These are phyloP conservation scores for Lasiodiplodia hormozganensis DNA, from an alignment of 2,329 filamentous ascomycete species.

Conservation along the genomic window DNA sequence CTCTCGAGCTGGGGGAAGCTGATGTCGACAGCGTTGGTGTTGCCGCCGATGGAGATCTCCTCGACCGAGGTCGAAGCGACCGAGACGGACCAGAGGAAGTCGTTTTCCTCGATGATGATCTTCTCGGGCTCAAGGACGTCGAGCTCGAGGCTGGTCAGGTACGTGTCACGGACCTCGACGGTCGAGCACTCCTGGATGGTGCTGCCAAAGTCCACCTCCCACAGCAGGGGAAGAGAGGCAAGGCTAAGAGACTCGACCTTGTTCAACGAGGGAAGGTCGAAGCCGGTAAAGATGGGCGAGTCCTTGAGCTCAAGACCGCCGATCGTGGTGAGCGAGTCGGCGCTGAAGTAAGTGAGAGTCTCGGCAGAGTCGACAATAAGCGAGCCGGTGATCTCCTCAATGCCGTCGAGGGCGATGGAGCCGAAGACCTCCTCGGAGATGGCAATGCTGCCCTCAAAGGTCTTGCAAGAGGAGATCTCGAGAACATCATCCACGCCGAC, in stretches of 20 bases:
- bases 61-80: constrained; percentile 17
- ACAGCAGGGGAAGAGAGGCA: constrained; percentile 24
- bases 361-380: constrained; percentile 13
- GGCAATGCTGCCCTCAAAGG: constrained; percentile 16
- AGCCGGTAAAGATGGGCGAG: not conserved
- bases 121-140: constrained; percentile 12
- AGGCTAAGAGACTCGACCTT: constrained; percentile 17
- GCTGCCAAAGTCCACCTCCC: constrained; percentile 22
- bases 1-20: constrained; percentile 22
- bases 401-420: constrained; percentile 13
- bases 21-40: constrained; percentile 18
- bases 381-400: constrained; percentile 26
- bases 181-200: constrained; percentile 9
- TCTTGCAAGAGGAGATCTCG: constrained; percentile 16
- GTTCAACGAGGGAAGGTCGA: constrained; percentile 19
- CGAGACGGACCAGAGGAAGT: constrained; percentile 18
- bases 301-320: constrained; percentile 19
- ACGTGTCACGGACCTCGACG: constrained; percentile 17
- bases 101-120: constrained; percentile 22
- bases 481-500: constrained; percentile 7
- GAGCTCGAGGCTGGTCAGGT: constrained; percentile 21
- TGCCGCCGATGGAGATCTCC: constrained; percentile 14
- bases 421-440: constrained; percentile 37
- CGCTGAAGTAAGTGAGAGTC: constrained; percentile 21
- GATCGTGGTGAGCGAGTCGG: constrained; percentile 7